Base-by-base conservation (phyloP, 148 eudicot species). In the Rhododendron mucronatum region DNA sequence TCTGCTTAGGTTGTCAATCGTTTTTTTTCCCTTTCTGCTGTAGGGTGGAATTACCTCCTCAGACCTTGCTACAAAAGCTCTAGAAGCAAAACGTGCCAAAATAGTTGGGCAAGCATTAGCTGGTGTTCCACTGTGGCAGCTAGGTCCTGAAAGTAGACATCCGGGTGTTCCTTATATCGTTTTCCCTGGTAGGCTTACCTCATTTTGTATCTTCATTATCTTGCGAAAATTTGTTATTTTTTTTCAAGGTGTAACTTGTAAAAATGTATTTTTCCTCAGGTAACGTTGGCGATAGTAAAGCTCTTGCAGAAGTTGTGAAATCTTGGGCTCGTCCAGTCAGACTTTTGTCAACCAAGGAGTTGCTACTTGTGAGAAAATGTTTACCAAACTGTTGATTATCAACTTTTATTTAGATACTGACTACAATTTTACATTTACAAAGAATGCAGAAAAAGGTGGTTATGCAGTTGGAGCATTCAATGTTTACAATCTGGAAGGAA, bases 11-110 rank as follows among this genome's bases (percentile, higher is more conserved):
- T 50, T 73, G 47, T 9, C 85, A 35, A 26, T 75, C 30, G 39
- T 50, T 33, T 67, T 57, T 57, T 57, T 18, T 1, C 65, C 65
- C 30, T 78, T 53, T 57, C 44, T 33, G 63, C 83, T 47, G 80
- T 87, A 97, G 99, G 99, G 99, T 86, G 99, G 99, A 89, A 95
- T 97, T 71, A 97, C 99, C 75, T 97, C 99, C 84, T 97, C 99
- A 6, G 99, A 97, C 91, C 94, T 97, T 87, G 99, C 99, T 82
- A 97, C 99, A 77, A 95, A 93, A 91, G 99, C 99, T 87, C 93
- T 97, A 81, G 98, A 91, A 89, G 94, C 96, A 82, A 94, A 93
- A 92, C 88, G 91, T 85, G 99, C 99, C 69, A 94, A 90, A 90
- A 80, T 97, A 87, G 93, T 92, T 85, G 99, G 99, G 81, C 99